Conservation (phyloP, 139 green algal genomes). For the Coelastrella sp. region DNA sequence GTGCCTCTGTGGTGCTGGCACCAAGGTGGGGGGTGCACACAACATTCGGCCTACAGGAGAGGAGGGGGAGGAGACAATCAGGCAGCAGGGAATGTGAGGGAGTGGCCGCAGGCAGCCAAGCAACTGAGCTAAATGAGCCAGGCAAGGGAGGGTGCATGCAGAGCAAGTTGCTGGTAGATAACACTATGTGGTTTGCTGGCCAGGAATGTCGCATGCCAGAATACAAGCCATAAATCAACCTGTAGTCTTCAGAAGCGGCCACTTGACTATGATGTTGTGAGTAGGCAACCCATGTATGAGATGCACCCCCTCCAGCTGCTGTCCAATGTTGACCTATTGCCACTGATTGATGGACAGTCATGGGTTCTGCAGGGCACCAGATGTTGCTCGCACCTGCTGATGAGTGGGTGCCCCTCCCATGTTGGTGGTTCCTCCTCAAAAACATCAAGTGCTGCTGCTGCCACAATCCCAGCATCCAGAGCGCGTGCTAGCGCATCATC, state of each 20-base stretch:
- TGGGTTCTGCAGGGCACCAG: neutral
- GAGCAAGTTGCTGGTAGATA: too few species aligned
- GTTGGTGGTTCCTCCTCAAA: constrained; percentile 89
- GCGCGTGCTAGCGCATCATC: constrained; percentile 85
- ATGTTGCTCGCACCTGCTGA: constrained; percentile 25
- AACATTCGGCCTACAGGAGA: constrained; percentile 81
- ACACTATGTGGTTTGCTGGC: too few species aligned
- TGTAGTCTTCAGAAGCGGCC: too few species aligned
- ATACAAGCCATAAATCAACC: too few species aligned
- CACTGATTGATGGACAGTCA: too few species aligned
- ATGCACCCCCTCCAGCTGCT: neutral
- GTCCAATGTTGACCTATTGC: neutral
- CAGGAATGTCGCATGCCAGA: too few species aligned
- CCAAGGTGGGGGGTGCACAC: constrained; percentile 96
- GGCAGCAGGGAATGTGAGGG: neutral
- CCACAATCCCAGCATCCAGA: constrained; percentile 80
- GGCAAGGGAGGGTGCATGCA: too few species aligned
- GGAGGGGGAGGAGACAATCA: neutral
- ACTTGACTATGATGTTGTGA: too few species aligned
- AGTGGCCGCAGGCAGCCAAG: neutral
- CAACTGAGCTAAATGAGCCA: too few species aligned
- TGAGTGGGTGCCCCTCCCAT: constrained; percentile 50
- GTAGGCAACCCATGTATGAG: too few species aligned
- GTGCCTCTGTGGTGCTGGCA: constrained; percentile 91
- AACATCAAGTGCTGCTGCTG: constrained; percentile 91